Conservation (phyloP, 306 rosid species). For the Trichosanthes cucumerina region DNA sequence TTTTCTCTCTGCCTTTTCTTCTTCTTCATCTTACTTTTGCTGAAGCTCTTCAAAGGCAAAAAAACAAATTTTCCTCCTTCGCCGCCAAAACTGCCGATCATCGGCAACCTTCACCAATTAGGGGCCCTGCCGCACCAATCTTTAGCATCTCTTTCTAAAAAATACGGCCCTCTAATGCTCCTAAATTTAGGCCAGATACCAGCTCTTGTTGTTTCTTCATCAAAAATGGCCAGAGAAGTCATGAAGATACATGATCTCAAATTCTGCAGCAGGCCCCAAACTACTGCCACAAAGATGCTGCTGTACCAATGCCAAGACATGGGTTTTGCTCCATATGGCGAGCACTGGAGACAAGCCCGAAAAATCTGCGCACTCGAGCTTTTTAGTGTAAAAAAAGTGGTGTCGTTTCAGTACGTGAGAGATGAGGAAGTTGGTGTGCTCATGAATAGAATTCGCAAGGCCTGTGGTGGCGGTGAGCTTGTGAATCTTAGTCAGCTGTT, state of each 20-base stretch:
- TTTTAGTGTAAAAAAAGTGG: constrained; percentile 4
- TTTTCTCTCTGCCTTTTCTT: not conserved
- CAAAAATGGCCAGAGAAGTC: not conserved
- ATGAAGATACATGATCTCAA: not conserved
- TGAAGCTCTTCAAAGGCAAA: not conserved
- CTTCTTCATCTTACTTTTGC: not conserved
- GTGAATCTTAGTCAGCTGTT: constrained; percentile 24
- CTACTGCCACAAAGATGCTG: constrained; percentile 4
- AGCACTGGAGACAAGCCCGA: constrained; percentile 6
- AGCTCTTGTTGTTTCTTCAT: not conserved
- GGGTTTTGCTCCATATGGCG: constrained; percentile 17
- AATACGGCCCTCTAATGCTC: not conserved
- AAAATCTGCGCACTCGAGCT: not conserved
- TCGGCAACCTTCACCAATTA: not conserved
- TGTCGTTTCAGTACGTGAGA: not conserved
- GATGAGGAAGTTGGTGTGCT: constrained; percentile 9
- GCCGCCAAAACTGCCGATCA: not conserved
- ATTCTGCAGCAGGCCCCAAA: not conserved
- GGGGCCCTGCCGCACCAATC: not conserved
- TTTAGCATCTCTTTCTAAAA: not conserved
- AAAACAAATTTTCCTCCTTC: constrained; percentile 14
- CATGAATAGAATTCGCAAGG: not conserved
- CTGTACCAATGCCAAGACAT: constrained; percentile 22
- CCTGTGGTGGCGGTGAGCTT: not conserved
- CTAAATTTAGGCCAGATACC: not conserved